Conservation (phyloP, 2,329 filamentous ascomycete genomes). For the Fusarium nanum region DNA sequence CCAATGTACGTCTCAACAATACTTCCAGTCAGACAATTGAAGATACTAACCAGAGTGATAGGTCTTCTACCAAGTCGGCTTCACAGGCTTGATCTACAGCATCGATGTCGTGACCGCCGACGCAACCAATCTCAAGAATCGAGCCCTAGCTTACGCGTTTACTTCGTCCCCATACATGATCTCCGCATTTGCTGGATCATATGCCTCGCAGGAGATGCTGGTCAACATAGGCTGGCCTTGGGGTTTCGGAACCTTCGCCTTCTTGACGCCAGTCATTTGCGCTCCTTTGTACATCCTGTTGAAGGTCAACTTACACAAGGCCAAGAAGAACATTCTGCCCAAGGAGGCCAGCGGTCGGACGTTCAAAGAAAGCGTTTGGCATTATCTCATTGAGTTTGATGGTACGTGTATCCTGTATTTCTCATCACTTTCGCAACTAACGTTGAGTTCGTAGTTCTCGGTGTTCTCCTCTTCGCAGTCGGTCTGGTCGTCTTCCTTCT, state of each 20-base stretch:
- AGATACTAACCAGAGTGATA: background rate
- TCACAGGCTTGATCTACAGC: constrained; percentile 17
- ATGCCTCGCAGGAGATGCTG: constrained; percentile 48
- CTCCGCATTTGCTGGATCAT: constrained; percentile 55
- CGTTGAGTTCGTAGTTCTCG: constrained; percentile 51
- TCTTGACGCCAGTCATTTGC: constrained; percentile 66
- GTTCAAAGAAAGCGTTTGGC: constrained; percentile 58
- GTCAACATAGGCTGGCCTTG: constrained; percentile 50
- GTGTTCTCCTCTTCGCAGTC: constrained; percentile 66
- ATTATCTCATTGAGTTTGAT: constrained; percentile 70
- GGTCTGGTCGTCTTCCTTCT: constrained; percentile 72
- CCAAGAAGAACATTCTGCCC: constrained; percentile 59
- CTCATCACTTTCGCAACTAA: fast-evolving
- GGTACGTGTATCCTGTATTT: constrained; percentile 39
- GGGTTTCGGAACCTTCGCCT: constrained; percentile 69
- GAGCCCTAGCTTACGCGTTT: constrained; percentile 50
- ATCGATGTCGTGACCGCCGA: constrained; percentile 21
- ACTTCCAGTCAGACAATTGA: fast-evolving
- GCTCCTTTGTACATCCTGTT: constrained; percentile 66
- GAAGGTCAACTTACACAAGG: constrained; percentile 65
- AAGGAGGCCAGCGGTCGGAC: constrained; percentile 57
- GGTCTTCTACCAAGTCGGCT: constrained; percentile 20
- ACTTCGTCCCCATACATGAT: constrained; percentile 60
- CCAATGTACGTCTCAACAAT: constrained; percentile 51
- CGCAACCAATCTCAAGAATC: constrained; percentile 17